phyloP scores from a whole-genome alignment of 2,329 filamentous ascomycete genomes.

The Neopestalotiopsis rosae region DNA sequence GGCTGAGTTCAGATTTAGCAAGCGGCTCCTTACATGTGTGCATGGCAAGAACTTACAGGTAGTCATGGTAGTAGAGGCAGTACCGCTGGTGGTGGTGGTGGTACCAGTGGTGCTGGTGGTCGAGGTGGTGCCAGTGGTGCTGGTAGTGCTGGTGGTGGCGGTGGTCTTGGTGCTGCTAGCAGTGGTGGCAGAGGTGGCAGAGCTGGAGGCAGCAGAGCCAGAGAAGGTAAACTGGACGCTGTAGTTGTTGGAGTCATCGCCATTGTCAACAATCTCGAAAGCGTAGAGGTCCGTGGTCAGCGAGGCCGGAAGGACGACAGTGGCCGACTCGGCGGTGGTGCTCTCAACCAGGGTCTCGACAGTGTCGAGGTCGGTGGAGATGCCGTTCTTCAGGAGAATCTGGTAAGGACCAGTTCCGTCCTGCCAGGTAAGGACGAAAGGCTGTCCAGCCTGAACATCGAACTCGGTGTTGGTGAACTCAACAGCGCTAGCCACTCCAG shows the following conservation, averaged over 20 bases:
- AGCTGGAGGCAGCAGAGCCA: slow-evolving; percentile 31
- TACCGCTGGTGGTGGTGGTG: slow-evolving; percentile 8
- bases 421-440: slow-evolving; percentile 51
- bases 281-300: slow-evolving; percentile 49
- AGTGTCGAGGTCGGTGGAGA: slow-evolving; percentile 38
- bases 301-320: slow-evolving; percentile 42
- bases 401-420: slow-evolving; percentile 47
- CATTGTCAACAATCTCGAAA: slow-evolving; percentile 45
- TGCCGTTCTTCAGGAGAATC: slow-evolving; percentile 46
- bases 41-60: neutral
- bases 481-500: slow-evolving; percentile 37
- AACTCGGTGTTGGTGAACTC: slow-evolving; percentile 42
- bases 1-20: slow-evolving; percentile 16
- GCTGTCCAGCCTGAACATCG: slow-evolving; percentile 41
- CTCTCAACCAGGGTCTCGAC: slow-evolving; percentile 40
- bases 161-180: slow-evolving; percentile 22
- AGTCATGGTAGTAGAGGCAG: neutral
- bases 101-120: slow-evolving; percentile 2
- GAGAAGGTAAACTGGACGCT: slow-evolving; percentile 43
- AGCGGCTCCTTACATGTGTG: too few species aligned
- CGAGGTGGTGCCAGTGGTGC: slow-evolving; percentile 12
- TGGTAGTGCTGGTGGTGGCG: slow-evolving; percentile 5
- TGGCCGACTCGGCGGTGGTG: slow-evolving; percentile 39
- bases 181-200: slow-evolving; percentile 21
- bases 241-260: slow-evolving; percentile 50